Conservation (phyloP, 2,329 filamentous ascomycete species). For the Aspergillus fructus region DNA sequence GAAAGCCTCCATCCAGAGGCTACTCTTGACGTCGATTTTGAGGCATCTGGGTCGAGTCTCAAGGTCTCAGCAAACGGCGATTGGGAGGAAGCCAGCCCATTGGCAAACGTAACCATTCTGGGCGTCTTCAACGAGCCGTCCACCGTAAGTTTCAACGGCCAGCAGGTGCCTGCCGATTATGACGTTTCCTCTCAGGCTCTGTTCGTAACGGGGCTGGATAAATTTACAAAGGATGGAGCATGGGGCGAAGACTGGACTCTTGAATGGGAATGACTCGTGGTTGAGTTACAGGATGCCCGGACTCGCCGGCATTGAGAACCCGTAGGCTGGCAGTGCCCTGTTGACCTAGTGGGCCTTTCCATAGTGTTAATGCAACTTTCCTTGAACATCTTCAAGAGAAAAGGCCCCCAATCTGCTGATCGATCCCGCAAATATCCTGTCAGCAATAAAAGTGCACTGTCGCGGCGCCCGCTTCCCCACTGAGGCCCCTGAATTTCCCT, state of each 20-base stretch:
- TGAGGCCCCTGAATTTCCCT: background rate
- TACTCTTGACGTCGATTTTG: conserved; percentile 53
- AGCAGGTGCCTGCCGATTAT: conserved; percentile 50
- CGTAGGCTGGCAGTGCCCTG: background rate
- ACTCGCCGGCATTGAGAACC: background rate
- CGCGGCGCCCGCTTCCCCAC: background rate
- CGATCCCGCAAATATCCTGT: background rate
- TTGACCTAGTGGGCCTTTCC: background rate
- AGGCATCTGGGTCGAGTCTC: conserved; percentile 39
- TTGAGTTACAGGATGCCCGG: background rate
- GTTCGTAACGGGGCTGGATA: conserved; percentile 51
- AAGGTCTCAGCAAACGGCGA: conserved; percentile 50
- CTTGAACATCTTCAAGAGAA: background rate
- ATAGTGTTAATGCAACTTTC: background rate
- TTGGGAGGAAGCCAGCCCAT: conserved; percentile 57
- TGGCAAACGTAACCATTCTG: conserved; percentile 64
- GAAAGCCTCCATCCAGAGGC: conserved; percentile 60
- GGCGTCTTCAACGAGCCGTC: conserved; percentile 50
- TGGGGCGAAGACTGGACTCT: conserved; percentile 60
- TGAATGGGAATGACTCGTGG: conserved; percentile 45
- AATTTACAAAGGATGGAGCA: conserved; percentile 53
- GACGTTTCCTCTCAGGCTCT: conserved; percentile 51
- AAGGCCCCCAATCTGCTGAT: background rate
- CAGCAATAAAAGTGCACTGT: background rate
- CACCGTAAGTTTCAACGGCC: conserved; percentile 54